These are phyloP conservation scores for Calophaca sinica DNA, from an alignment of 306 rosid species.

Conservation along the genomic window DNA sequence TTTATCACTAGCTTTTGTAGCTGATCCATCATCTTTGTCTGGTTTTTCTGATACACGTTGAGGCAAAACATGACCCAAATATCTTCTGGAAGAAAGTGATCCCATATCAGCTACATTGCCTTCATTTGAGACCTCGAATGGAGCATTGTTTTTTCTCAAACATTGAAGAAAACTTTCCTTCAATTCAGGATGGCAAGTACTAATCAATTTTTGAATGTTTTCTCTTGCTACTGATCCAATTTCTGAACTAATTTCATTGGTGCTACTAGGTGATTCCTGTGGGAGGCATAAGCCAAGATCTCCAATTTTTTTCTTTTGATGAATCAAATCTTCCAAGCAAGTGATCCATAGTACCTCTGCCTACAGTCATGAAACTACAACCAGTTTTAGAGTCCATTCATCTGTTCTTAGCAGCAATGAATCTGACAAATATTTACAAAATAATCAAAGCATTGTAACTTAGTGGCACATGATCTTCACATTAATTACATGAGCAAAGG, in stretches of 20 bases:
- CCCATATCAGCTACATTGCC: slow-evolving; percentile 55
- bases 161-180: slow-evolving; percentile 68
- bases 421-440: neutral
- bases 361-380: slow-evolving; percentile 62
- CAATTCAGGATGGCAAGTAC: slow-evolving; percentile 58
- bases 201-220: slow-evolving; percentile 56
- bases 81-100: slow-evolving; percentile 65
- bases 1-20: slow-evolving; percentile 3
- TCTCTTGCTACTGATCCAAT: slow-evolving; percentile 50
- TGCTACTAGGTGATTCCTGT: slow-evolving; percentile 46
- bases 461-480: slow-evolving; percentile 3
- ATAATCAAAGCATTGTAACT: slow-evolving; percentile 29
- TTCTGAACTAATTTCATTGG: slow-evolving; percentile 47
- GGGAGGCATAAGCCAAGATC: slow-evolving; percentile 56
- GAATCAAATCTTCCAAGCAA: slow-evolving; percentile 71
- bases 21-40: slow-evolving; percentile 39
- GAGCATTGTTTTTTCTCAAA: slow-evolving; percentile 56
- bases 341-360: slow-evolving; percentile 66
- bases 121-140: slow-evolving; percentile 57
- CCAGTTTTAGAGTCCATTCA: slow-evolving; percentile 47
- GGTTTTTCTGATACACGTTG: slow-evolving; percentile 44
- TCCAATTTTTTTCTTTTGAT: slow-evolving; percentile 54
- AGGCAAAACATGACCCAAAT: slow-evolving; percentile 51
- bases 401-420: slow-evolving; percentile 11
- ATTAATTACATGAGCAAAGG: slow-evolving; percentile 16